Base-by-base conservation (phyloP, 768 basidiomycete genomes). In the Phanerodontia chrysosporium region DNA sequence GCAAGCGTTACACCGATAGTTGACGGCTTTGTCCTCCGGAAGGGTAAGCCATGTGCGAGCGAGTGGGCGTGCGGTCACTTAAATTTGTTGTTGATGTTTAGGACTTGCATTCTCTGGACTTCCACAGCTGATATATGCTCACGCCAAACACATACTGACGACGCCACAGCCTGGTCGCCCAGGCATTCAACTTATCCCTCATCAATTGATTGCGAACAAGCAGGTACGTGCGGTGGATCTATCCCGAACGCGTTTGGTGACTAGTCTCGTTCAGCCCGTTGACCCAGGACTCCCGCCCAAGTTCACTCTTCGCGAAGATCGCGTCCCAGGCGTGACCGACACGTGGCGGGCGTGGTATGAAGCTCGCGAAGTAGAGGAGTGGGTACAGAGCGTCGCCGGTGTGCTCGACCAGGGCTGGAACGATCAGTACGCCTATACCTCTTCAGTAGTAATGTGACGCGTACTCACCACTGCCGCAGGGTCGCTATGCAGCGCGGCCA, bases 11-110 rank as follows among this genome's bases (percentile, higher is more conserved):
- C 93, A 0, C 97, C 97, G 5, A 90, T 99, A 21, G 93, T 95
- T 3, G 97, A 99, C 65, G 97, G 97, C 3, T 99, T 98, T 67
- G 97, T 98, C 45, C 83, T 99, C 45, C 82, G 95, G 67, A 97
- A 96, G 83, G 96, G 96, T 88, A 46, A 46, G 70, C 36, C 14
- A 16, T 2, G 45, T 25, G 1, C 42, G 48, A 28, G 53, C 52
- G 16, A 7, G 36, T 25, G 10, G 30, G 24, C 22, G 10, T 27
- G 18, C 22, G 22, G 2, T 27, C 49, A 22, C 18, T 14, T n/a
- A 10, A 45, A 54, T n/a, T n/a, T n/a, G 21, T 27, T 35, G 22
- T 30, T 16, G 13, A 35, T 53, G 39, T 36, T 36, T 49, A 97
- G 96, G 95, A 46, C 86, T 98, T 24, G 74, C 81, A 22, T 84